A percentile compares a stretch with the other conserved stretches of the same genome.
Conservation (phyloP, 208 protist genomes). For the Trypanosoma mega region DNA sequence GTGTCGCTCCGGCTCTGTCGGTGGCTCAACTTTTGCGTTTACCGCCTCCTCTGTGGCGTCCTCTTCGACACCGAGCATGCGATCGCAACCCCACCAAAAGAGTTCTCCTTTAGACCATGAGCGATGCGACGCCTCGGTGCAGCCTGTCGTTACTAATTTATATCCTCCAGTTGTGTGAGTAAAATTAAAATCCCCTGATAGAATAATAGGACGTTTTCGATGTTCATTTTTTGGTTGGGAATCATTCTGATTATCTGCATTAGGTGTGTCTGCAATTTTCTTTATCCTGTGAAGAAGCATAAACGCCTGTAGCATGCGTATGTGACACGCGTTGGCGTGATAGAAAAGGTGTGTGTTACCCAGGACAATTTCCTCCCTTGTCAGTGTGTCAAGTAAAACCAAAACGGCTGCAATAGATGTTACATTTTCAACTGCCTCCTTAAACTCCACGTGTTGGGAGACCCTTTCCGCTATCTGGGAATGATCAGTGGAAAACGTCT, state of each 20-base stretch:
- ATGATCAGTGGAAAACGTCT: constrained; percentile 36
- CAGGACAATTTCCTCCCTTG: constrained; percentile 56
- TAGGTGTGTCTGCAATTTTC: not conserved
- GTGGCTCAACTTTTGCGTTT: constrained; percentile 11
- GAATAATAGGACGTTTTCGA: constrained; percentile 35
- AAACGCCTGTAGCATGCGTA: constrained; percentile 85
- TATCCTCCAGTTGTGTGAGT: constrained; percentile 82
- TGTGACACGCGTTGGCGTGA: constrained; percentile 88
- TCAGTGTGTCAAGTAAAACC: constrained; percentile 41
- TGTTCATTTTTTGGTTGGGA: not conserved
- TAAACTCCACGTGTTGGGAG: constrained; percentile 43
- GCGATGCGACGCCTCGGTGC: constrained; percentile 54
- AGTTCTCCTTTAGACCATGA: constrained; percentile 86
- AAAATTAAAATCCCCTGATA: constrained; percentile 91
- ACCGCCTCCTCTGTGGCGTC: not conserved
- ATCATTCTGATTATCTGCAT: not conserved
- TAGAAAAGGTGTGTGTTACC: constrained; percentile 93
- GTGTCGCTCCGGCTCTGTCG: not conserved
- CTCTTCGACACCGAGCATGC: constrained; percentile 52
- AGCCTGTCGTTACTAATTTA: constrained; percentile 71
- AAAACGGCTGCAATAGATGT: constrained; percentile 55
- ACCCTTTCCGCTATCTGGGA: constrained; percentile 43
- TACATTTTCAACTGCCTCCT: constrained; percentile 59
- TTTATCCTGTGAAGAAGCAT: constrained; percentile 60
- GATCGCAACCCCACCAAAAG: constrained; percentile 85